Conservation (phyloP, 345 rosid genomes). For the Stellera chamaejasme region DNA sequence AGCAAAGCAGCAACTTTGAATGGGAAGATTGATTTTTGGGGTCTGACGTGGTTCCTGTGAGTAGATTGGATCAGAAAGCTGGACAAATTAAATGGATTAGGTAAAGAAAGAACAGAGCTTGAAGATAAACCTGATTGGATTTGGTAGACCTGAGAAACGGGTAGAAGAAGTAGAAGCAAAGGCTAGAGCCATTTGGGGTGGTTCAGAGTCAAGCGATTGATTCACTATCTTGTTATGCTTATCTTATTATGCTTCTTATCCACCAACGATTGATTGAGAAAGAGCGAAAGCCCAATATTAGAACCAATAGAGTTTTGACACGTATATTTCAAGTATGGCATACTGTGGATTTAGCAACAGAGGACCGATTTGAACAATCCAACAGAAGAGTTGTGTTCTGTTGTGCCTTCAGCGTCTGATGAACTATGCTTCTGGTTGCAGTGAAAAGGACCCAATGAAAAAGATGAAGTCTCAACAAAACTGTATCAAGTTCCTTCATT, state of each 20-base stretch:
- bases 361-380: no score
- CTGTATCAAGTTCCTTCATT: no score
- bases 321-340: background rate
- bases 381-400: no score
- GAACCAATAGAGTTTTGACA: constrained; percentile 5
- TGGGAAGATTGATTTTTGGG: constrained; percentile 6
- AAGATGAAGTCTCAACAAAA: no score
- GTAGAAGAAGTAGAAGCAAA: constrained; percentile 25
- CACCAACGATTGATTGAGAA: background rate
- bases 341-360: no score
- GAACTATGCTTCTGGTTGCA: no score
- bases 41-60: constrained; percentile 10
- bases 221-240: no score
- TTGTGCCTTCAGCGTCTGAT: no score
- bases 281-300: background rate
- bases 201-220: background rate
- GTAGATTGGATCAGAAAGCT: background rate
- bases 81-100: background rate
- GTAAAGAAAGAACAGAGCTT: background rate
- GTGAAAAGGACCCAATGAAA: no score
- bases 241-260: constrained; percentile 1
- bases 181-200: constrained; percentile 33
- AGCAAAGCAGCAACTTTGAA: constrained; percentile 3
- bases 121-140: constrained; percentile 18
- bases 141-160: constrained; percentile 20